Evolutionary conservation across 257 asterid genomes (phyloP), one percentile per base, ranked within the genome.

Genomic region (Lithospermum erythrorhizon): DNA sequence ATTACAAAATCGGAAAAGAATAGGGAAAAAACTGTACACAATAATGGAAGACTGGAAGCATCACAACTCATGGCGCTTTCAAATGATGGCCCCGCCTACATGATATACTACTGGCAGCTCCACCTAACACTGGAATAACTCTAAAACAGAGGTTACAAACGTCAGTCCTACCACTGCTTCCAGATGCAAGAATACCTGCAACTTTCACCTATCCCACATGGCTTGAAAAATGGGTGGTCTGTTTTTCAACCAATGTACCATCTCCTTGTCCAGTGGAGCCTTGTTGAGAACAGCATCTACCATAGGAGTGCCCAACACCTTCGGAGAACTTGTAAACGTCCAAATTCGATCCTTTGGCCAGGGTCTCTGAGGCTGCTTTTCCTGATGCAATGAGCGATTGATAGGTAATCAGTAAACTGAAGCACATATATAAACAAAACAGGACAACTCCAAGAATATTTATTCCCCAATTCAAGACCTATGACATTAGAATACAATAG

Each of bases 301-400:
- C 94, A 83, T 87, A 4, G 99, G 99, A 65, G 94, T 89, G 30
- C 97, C 99, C 13, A 89, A 67, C 2, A 93, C 52, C 75, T 75
- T 84, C 10, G 74, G 77, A 30, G 68, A 65, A 74, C 77, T 78
- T 71, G 79, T 82, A 82, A 84, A 93, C 27, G 96, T 78, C 99
- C 99, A 93, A 71, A 93, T 86, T 47, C 83, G 67, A 62, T 86
- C 97, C 80, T 82, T 93, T 0, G 97, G 96, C 99, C 99, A 93
- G 2, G 94, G 71, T 78, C 89, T 81, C 80, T 93, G 96, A 1
- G 84, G 81, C 67, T 84, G 96, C 81, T 82, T 93, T 79, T 86
- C 96, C 99, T 93, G 41, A 61, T 22, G 24, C 57, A 49, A 10
- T 6, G 19, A 2, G 47, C 49, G 8, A 9, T 16, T 27, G 32